phyloP scores from a whole-genome alignment of 2,329 filamentous ascomycete species.

The Microdochium bolleyi region DNA sequence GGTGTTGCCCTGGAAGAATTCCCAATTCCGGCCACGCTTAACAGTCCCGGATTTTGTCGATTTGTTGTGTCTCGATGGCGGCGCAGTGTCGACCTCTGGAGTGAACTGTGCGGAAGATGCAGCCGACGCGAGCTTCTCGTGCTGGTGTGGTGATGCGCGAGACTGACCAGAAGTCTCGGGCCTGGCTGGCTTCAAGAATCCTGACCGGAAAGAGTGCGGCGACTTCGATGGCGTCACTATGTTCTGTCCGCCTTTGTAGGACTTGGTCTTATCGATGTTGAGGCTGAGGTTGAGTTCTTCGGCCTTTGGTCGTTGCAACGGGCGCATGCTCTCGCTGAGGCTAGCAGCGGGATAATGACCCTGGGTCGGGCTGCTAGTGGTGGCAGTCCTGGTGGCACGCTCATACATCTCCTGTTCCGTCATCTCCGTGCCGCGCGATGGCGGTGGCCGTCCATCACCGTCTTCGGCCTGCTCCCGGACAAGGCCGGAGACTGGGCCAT shows the following conservation, averaged over 20 bases:
- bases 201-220: slow-evolving; percentile 68
- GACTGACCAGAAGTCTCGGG: slow-evolving; percentile 38
- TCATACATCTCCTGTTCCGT: slow-evolving; percentile 68
- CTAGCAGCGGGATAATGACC: slow-evolving; percentile 52
- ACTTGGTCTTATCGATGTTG: slow-evolving; percentile 50
- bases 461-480: slow-evolving; percentile 28
- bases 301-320: slow-evolving; percentile 50
- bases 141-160: slow-evolving; percentile 43
- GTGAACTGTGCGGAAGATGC: slow-evolving; percentile 64
- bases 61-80: slow-evolving; percentile 13
- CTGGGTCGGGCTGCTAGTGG: slow-evolving; percentile 65
- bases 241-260: slow-evolving; percentile 43
- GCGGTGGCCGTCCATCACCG: slow-evolving; percentile 48
- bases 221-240: slow-evolving; percentile 59
- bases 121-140: slow-evolving; percentile 75
- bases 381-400: slow-evolving; percentile 44
- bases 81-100: slow-evolving; percentile 12
- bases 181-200: slow-evolving; percentile 58
- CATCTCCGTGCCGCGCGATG: slow-evolving; percentile 73
- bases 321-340: slow-evolving; percentile 69
- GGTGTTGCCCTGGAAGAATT: slow-evolving; percentile 93
- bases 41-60: slow-evolving; percentile 24
- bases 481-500: slow-evolving; percentile 21
- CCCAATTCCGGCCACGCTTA: slow-evolving; percentile 64
- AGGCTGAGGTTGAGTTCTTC: slow-evolving; percentile 40